phyloP scores from a whole-genome alignment of 345 rosid genomes.

The Rhodamnia rubescens region DNA sequence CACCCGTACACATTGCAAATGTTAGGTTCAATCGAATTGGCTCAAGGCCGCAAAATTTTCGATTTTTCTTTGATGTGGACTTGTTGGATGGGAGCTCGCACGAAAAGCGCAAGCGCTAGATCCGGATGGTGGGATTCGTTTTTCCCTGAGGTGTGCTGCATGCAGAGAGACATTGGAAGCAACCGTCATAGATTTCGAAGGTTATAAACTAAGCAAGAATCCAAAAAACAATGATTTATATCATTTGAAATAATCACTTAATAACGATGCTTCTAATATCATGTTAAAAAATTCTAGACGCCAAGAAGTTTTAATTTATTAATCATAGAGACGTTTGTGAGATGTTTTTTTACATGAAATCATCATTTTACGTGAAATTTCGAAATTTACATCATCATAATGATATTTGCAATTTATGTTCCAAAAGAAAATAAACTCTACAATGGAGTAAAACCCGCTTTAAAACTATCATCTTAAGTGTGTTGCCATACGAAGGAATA shows the following conservation, averaged over 20 bases:
- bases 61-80: background rate
- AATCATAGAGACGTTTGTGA: no score
- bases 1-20: background rate
- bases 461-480: no score
- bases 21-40: background rate
- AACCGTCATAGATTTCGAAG: background rate
- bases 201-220: background rate
- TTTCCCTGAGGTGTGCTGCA: background rate
- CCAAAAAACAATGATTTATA: background rate
- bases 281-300: no score
- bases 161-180: background rate
- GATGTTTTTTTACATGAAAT: no score
- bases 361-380: no score
- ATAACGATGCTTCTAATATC: no score
- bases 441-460: no score
- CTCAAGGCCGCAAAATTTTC: background rate
- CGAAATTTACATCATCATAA: no score
- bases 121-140: background rate
- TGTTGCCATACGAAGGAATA: no score
- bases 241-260: background rate
- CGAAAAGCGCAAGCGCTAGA: background rate
- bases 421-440: no score
- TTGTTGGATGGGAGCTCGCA: background rate
- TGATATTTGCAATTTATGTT: no score
- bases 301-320: no score